Evolutionary conservation across 257 asterid genomes (phyloP), one percentile per base, ranked within the genome.

Genomic region (Ballota nigra): DNA sequence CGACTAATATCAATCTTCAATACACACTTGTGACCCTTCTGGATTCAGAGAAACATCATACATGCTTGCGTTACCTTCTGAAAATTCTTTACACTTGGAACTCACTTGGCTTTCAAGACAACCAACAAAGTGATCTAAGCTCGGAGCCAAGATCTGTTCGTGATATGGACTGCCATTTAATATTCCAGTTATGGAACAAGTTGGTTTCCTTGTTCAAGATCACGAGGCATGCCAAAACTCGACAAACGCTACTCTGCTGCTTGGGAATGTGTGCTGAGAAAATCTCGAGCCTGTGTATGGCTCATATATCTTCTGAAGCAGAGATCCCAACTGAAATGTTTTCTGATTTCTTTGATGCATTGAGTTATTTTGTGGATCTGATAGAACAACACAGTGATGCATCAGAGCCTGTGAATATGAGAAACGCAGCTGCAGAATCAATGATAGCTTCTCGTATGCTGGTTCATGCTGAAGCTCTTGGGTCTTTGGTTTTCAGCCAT

Each of bases 341-440:
- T 28, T 73, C 86, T 28, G 78, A 75, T 81, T 80, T 86, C 63
- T 83, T 73, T 56, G 78, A 80, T 38, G 62, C 88, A 53, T 79
- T 88, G 57, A 81, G 77, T 77, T 89, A 85, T 78, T 94, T 78
- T 78, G 88, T 87, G 60, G 81, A 83, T 76, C 75, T 91, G 75
- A 83, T 89, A 24, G 85, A 82, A 75, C 83, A 66, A 65, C 75
- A 75, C 72, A 80, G 93, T 40, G 87, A 92, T 74, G 88, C 98
- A 56, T 88, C 97, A 57, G 85, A 82, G 84, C 85, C 99, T 34
- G 82, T 83, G 64, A 87, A 77, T 74, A 89, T 84, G 96, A 83
- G 98, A 57, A 88, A 75, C 80, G 93, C 97, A 34, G 92, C 99
- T 72, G 96, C 95, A 47, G 95, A 91, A 69, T 89, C 99, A 47